Percentiles rank a stretch among this genome's conserved stretches.
These are phyloP conservation scores for Russula sp. DNA, from an alignment of 768 basidiomycete genomes.

Conservation along the genomic window DNA sequence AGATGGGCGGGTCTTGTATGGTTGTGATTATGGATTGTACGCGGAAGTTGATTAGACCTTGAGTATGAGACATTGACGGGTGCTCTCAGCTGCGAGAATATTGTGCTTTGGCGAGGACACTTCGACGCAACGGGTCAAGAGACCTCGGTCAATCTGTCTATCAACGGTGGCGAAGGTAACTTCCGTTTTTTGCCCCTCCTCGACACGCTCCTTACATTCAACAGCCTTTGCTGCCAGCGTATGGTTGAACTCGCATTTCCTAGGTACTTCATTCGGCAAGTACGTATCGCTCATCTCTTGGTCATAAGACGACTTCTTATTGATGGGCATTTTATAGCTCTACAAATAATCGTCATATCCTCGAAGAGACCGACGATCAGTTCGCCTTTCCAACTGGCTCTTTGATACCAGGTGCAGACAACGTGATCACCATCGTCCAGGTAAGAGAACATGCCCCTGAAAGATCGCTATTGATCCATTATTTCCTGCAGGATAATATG, in stretches of 20 bases:
- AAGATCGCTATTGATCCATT: neutral
- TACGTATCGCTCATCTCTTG: conserved; percentile 35
- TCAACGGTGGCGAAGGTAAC: conserved; percentile 76
- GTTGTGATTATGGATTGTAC: conserved; percentile 84
- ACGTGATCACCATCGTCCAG: conserved; percentile 76
- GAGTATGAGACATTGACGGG: conserved; percentile 4
- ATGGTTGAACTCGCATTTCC: conserved; percentile 72
- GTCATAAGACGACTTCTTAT: conserved; percentile 2
- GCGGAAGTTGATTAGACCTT: conserved; percentile 13
- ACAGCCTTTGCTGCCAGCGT: conserved; percentile 79
- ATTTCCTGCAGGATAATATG: conserved; percentile 63
- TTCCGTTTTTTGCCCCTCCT: conserved; percentile 10
- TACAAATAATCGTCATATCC: conserved; percentile 56
- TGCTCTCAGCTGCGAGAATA: conserved; percentile 69
- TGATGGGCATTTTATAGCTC: conserved; percentile 44
- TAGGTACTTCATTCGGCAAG: conserved; percentile 75
- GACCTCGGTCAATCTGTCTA: conserved; percentile 66
- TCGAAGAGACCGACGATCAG: conserved; percentile 65
- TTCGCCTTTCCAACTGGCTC: conserved; percentile 61
- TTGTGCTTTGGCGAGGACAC: conserved; percentile 79
- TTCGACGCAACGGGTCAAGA: conserved; percentile 61
- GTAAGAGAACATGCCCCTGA: conserved; percentile 37
- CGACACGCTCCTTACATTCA: neutral
- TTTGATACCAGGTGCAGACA: conserved; percentile 53
- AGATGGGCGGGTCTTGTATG: conserved; percentile 75